These are phyloP conservation scores for Sphaerosporella brunnea DNA, from an alignment of 495 filamentous ascomycete species.

Conservation along the genomic window DNA sequence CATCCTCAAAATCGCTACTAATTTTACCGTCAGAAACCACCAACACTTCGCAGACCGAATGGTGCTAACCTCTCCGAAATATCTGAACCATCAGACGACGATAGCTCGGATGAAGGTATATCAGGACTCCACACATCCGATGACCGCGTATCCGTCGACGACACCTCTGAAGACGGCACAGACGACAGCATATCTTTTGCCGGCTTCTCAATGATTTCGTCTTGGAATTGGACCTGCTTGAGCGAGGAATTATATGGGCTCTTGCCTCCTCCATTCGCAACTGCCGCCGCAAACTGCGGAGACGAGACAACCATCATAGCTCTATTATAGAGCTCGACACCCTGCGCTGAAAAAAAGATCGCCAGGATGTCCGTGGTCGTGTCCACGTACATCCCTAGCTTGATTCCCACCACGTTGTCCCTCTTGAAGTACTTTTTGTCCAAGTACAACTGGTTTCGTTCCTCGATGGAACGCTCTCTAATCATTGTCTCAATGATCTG, in stretches of 20 bases:
- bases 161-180: too few species aligned
- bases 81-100: too few species aligned
- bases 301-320: neutral
- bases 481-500: constrained; percentile 8
- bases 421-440: constrained; percentile 1
- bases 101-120: too few species aligned
- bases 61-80: too few species aligned
- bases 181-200: too few species aligned
- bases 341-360: neutral
- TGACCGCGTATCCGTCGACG: neutral
- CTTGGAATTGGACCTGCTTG: too few species aligned
- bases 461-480: constrained; percentile 1
- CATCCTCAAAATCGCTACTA: too few species aligned
- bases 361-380: neutral
- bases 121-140: neutral
- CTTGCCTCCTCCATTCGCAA: neutral
- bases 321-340: neutral
- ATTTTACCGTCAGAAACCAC: too few species aligned
- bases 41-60: too few species aligned
- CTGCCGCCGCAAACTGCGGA: neutral
- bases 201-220: too few species aligned
- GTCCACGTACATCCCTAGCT: constrained; percentile 10
- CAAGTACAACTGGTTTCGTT: constrained; percentile 8
- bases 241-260: neutral
- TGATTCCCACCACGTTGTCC: constrained; percentile 18